These are phyloP conservation scores for Byssothecium circinans DNA, from an alignment of 2,329 filamentous ascomycete species.

Conservation along the genomic window DNA sequence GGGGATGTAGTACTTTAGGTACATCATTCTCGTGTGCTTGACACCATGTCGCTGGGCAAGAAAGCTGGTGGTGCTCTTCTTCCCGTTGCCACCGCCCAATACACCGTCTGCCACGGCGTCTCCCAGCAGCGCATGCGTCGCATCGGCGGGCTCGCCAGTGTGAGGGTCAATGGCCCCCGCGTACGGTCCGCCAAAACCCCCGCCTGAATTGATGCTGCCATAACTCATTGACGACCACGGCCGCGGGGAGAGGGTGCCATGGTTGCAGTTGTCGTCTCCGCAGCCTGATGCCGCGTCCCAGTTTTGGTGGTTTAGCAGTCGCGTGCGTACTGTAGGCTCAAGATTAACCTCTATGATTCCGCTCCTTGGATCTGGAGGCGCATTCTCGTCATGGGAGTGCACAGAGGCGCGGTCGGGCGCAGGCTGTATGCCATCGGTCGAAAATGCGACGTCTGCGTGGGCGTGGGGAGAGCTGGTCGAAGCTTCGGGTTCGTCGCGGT, in stretches of 20 bases:
- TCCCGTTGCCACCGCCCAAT: slow-evolving; percentile 52
- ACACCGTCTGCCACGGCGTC: slow-evolving; percentile 50
- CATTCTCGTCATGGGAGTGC: slow-evolving; percentile 27
- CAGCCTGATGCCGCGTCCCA: slow-evolving; percentile 36
- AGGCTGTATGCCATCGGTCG: slow-evolving; percentile 37
- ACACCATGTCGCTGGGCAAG: slow-evolving; percentile 74
- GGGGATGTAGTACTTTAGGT: slow-evolving; percentile 90
- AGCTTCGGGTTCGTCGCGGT: slow-evolving; percentile 22
- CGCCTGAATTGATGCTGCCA: slow-evolving; percentile 53
- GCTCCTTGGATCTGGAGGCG: slow-evolving; percentile 12
- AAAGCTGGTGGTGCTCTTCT: slow-evolving; percentile 71
- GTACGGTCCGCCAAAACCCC: slow-evolving; percentile 44
- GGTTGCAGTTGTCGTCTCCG: slow-evolving; percentile 57
- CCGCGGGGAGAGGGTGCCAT: slow-evolving; percentile 76
- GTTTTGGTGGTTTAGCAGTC: slow-evolving; percentile 42
- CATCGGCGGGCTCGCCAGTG: slow-evolving; percentile 34
- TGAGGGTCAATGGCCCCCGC: slow-evolving; percentile 34
- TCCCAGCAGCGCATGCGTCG: slow-evolving; percentile 44
- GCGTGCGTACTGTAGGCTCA: slow-evolving; percentile 42
- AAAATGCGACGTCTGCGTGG: slow-evolving; percentile 22
- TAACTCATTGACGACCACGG: slow-evolving; percentile 55
- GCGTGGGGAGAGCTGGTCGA: slow-evolving; percentile 12
- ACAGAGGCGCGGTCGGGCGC: slow-evolving; percentile 34
- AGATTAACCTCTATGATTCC: slow-evolving; percentile 28
- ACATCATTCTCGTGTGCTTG: slow-evolving; percentile 75